Percentiles rank a stretch among this genome's conserved stretches.
Evolutionary conservation across 495 filamentous ascomycete genomes (phyloP).

Genomic region (Lasiosphaeris hirsuta): DNA sequence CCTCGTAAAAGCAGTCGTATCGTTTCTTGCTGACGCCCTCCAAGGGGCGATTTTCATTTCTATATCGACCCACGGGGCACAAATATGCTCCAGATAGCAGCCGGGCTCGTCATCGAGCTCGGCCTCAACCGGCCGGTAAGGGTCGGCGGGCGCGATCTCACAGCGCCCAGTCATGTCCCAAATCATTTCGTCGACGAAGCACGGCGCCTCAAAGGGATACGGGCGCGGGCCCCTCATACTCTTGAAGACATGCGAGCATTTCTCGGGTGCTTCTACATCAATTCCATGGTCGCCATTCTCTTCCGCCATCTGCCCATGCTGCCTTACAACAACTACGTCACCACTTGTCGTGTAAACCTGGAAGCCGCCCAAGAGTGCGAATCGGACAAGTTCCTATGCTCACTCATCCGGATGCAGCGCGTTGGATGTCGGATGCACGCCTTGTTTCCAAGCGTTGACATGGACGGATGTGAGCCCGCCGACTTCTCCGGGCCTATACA

Average conservation of each 20-base stretch:
- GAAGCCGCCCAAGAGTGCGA: conserved; percentile 9
- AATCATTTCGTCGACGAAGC: conserved; percentile 14
- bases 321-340: conserved; percentile 16
- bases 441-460: conserved; percentile 16
- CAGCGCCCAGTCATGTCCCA: neutral
- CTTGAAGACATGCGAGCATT: conserved; percentile 24
- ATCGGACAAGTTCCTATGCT: conserved; percentile 19
- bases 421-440: conserved; percentile 8
- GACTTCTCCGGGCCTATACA: conserved; percentile 12
- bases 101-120: conserved; percentile 18
- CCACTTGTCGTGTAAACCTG: conserved; percentile 21
- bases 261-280: conserved; percentile 20
- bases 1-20: neutral
- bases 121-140: conserved; percentile 18
- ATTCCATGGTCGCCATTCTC: conserved; percentile 19
- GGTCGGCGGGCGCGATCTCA: too few relatives aligned
- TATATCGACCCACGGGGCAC: conserved; percentile 19
- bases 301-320: conserved; percentile 19
- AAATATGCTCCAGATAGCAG: conserved; percentile 21
- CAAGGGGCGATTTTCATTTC: conserved; percentile 23
- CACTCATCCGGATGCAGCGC: conserved; percentile 21
- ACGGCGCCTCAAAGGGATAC: conserved; percentile 3
- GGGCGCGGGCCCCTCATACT: conserved; percentile 6
- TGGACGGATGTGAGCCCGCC: conserved; percentile 2
- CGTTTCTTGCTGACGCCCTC: neutral